Evolutionary conservation across 805 yeast genomes (phyloP), one percentile per base, ranked within the genome.

Genomic region (Starmerella stigmatis): DNA sequence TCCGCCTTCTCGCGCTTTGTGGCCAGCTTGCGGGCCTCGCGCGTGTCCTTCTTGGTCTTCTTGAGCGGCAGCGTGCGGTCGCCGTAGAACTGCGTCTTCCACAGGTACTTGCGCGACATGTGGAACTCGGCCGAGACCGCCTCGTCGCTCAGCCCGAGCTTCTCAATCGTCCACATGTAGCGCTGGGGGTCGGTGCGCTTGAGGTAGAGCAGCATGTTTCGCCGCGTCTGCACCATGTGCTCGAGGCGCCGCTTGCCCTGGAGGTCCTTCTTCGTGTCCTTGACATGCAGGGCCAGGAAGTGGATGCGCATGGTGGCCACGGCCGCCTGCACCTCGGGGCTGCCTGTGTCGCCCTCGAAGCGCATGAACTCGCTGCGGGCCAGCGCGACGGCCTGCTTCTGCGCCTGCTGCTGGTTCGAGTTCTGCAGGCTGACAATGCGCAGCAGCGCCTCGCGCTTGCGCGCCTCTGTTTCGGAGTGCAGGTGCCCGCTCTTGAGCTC

Each of bases 241-340:
- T 94, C 78, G 39, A 86, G 76, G 30, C 69, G 64, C 58, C 92
- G 79, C 45, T 78, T 76, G 55, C 79, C 79, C 33, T 71, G 69
- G 54, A 73, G 68, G 65, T 89, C 97, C 61, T 86, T 81, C 53
- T 77, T 79, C 60, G 78, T 70, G 41, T 74, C 70, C 55, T 73
- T 71, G 45, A 82, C 72, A 59, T 88, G 96, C 35, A 75, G 73
- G 68, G 84, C 84, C 50, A 84, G 69, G 52, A 75, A 78, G 54
- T 81, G 83, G 55, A 92, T 85, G 57, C 76, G 75, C 40, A 85
- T 79, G 0, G 97, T 86, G 67, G 80, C 67, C 22, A 84, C 73
- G 2, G 96, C 97, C 2, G 97, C 96, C 64, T 88, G 96, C 21
- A 88, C 96, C 65, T 89, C 97, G 44, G 94, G 78, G 2, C 95